These are phyloP conservation scores for Skeletonema menzelii DNA, from an alignment of 108 stramenopile species.

Conservation along the genomic window DNA sequence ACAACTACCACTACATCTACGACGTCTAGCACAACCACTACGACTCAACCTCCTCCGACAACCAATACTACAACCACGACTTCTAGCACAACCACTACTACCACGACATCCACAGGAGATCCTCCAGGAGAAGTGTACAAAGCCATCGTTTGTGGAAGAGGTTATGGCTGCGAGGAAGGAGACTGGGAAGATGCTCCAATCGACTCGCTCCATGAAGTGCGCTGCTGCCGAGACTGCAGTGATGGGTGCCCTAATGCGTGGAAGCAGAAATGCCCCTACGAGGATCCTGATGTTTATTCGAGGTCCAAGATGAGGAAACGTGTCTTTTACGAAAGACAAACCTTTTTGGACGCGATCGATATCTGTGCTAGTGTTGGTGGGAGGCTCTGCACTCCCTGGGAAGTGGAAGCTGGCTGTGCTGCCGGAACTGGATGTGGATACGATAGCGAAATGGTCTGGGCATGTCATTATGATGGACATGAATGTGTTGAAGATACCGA, in stretches of 20 bases:
- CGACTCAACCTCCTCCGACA: background rate
- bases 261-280: background rate
- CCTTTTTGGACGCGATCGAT: background rate
- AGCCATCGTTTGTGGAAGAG: background rate
- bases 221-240: slow-evolving; percentile 1
- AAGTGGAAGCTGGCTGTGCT: background rate
- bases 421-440: slow-evolving; percentile 4
- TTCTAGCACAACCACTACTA: background rate
- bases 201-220: background rate
- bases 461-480: background rate
- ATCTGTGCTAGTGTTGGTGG: background rate
- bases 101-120: background rate
- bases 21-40: background rate
- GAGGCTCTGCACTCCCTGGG: background rate
- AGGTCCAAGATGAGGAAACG: background rate
- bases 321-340: background rate
- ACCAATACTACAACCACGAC: background rate
- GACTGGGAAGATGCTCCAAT: background rate
- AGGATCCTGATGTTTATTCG: background rate
- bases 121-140: background rate
- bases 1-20: background rate
- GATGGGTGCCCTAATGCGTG: background rate
- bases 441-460: slow-evolving; percentile 4
- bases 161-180: background rate
- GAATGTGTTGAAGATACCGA: background rate